phyloP scores from a whole-genome alignment of 2,329 filamentous ascomycete species.

The Acephala macrosclerotiorum region DNA sequence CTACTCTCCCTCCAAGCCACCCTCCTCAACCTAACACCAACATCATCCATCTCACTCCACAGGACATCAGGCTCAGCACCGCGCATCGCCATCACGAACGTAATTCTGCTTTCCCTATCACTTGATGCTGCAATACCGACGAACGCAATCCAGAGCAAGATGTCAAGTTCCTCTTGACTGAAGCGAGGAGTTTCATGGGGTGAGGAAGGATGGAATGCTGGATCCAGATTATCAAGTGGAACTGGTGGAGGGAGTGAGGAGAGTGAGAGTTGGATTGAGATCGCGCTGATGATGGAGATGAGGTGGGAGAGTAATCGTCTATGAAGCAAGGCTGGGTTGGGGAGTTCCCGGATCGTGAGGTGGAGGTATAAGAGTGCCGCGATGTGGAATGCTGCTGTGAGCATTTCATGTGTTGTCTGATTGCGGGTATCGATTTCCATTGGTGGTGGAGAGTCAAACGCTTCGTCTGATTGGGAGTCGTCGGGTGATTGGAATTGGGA shows the following conservation, averaged over 20 bases:
- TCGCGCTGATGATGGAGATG: neutral
- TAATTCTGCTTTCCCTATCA: neutral
- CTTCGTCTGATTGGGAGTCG: neutral
- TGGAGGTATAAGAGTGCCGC: slow-evolving; percentile 19
- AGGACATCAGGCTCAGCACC: neutral
- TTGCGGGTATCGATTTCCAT: neutral
- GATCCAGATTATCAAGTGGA: neutral
- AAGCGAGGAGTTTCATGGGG: neutral
- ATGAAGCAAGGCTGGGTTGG: slow-evolving; percentile 5
- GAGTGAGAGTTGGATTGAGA: slow-evolving; percentile 3
- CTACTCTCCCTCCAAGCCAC: slow-evolving; percentile 15
- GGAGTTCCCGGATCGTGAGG: slow-evolving; percentile 17
- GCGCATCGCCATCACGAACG: slow-evolving; percentile 5
- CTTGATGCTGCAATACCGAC: neutral
- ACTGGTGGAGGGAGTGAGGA: neutral
- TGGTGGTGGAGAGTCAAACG: neutral
- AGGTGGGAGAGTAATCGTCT: slow-evolving; percentile 3
- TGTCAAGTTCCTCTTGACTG: neutral
- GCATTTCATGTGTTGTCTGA: neutral
- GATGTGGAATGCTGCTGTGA: slow-evolving; percentile 14
- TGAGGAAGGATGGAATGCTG: neutral
- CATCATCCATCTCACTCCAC: neutral
- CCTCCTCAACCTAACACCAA: slow-evolving; percentile 12
- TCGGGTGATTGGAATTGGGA: neutral
- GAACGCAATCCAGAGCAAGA: slow-evolving; percentile 18